phyloP scores from a whole-genome alignment of 2,329 filamentous ascomycete genomes.

The Hypoxylon sp. region DNA sequence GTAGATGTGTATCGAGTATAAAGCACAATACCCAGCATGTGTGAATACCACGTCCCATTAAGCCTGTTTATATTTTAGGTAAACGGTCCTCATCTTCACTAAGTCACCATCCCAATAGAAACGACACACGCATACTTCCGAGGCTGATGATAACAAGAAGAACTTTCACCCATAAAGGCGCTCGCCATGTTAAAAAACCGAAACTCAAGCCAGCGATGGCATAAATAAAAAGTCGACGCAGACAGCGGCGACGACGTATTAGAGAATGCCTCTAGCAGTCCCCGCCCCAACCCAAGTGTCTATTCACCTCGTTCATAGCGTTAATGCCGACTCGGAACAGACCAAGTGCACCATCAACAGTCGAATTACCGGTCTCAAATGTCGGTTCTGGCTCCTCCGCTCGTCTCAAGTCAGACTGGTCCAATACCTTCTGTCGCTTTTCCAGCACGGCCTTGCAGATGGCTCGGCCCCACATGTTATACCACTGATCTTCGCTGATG shows the following conservation, averaged over 20 bases:
- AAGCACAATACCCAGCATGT: background rate
- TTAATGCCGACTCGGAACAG: conserved; percentile 65
- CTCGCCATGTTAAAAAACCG: conserved; percentile 8
- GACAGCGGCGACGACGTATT: background rate
- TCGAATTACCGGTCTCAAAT: conserved; percentile 58
- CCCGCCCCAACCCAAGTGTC: conserved; percentile 68
- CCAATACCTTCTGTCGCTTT: conserved; percentile 68
- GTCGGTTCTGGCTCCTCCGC: conserved; percentile 59
- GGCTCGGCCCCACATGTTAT: conserved; percentile 72
- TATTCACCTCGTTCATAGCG: conserved; percentile 68
- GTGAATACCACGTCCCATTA: background rate
- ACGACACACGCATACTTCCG: conserved; percentile 17
- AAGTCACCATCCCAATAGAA: conserved; percentile 13
- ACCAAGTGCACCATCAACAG: conserved; percentile 59
- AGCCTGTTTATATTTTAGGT: conserved; percentile 40
- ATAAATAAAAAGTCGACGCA: conserved; percentile 16
- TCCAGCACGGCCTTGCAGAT: conserved; percentile 73
- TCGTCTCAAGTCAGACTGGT: conserved; percentile 68
- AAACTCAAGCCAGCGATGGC: conserved; percentile 20
- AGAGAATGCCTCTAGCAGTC: conserved; percentile 49
- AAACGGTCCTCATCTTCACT: conserved; percentile 43
- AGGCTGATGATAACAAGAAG: conserved; percentile 16
- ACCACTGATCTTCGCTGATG: conserved; percentile 72
- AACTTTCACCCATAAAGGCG: conserved; percentile 25
- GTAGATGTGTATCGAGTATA: background rate